Evolutionary conservation across 2,329 filamentous ascomycete genomes (phyloP), one percentile per base, ranked within the genome.

Genomic region (Alternaria atra): DNA sequence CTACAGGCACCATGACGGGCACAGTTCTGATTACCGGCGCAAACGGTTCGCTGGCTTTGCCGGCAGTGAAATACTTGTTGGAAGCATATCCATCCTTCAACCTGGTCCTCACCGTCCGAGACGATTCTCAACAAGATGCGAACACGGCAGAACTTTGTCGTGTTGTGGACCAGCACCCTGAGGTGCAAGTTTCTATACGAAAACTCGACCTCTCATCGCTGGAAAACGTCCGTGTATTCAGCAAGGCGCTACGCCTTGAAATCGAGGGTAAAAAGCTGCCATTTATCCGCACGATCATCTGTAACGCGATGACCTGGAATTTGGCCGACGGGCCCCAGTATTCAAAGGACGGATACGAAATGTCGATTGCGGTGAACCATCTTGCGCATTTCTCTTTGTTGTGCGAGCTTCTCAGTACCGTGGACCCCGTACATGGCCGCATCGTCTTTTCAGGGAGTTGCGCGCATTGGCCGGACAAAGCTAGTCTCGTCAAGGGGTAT

Each of bases 381-480:
- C 34, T 73, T 5, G 60, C 65, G 15, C 71, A 74, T 37, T 65
- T 65, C 20, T 30, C 54, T 4, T 32, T 74, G 5, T 50, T 60
- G 1, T 52, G 72, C 6, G 57, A 63, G 13, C 57, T 74, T 6
- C 50, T 72, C 4, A 42, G 53, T 10, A 39, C 29, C 4, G 57
- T 72, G 46, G 61, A 70, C 25, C 32, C 27, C 3, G 20, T 58
- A 15, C 39, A 46, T 6, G 70, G 70, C 8, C 64, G 70, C 3
- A 61, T 74, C 15, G 58, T 74, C 6, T 65, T 70, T 39, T 35
- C 73, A 15, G 58, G 57, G 4, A 71, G 79, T 29, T 73, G 80
- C 12, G 66, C 72, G 5, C 80, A 83, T 64, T 78, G 71, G 60
- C 75, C 78, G 0, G 79, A 80, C 0, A 80, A 79, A 58, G 66